Evolutionary conservation across 306 rosid genomes (phyloP), one percentile per base, ranked within the genome.

Genomic region (Rosa chinensis): DNA sequence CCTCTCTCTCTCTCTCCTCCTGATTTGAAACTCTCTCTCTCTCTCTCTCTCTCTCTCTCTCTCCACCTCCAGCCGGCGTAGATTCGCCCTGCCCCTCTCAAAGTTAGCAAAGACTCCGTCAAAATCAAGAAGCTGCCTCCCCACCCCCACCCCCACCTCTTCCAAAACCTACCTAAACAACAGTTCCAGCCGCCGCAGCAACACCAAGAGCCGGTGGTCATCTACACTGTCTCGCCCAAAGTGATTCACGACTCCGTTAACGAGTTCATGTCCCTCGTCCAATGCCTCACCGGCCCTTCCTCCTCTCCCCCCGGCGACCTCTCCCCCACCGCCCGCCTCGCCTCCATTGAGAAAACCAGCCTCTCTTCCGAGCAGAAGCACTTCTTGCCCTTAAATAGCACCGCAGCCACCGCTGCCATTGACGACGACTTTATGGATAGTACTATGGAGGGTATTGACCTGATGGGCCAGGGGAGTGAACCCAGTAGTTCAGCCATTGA

Each of bases 311-410:
- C 78, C 39, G 97, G 94, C 6, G 89, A 85, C 14, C 79, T 95
- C 0, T 95, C 99, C 0, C 99, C 99, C 48, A 98, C 99, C 6
- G 99, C 98, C 12, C 88, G 98, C 21, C 78, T 92, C 1, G 99
- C 99, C 35, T 84, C 98, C 10, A 93, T 95, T 18, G 97, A 93
- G 40, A 91, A 84, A 71, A 89, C 94, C 0, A 93, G 97, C 78
- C 97, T 86, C 16, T 79, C 94, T 1, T 59, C 70, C 13, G 43
- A 44, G 1, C 25, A 25, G 11, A 61, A 42, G 9, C 42, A 39
- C 77, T 40, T 73, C 28, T 32, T 13, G 3, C 20, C 49, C 17
- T 7, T 21, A 10, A 28, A 11, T 0, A 10, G 18, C 4, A 47
- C 42, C 73, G 25, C 25, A 25, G 25, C 25, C 25, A 72, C 83